Evolutionary conservation across 257 asterid species (phyloP).

Genomic region (Leonotis leonurus): DNA sequence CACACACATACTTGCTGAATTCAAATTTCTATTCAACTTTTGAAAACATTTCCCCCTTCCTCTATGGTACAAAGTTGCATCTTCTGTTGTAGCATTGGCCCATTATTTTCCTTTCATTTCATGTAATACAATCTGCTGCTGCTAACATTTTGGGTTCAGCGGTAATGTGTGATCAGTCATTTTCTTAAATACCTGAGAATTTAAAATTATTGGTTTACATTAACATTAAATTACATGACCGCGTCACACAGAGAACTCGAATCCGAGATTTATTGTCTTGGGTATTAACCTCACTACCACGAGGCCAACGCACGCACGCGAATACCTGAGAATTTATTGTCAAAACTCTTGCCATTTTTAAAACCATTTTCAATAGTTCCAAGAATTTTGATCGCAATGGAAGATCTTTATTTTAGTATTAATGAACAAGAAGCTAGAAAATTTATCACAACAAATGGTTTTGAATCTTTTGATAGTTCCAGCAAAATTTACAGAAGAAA

Average conservation of each 20-base stretch:
- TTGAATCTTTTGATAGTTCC: no score
- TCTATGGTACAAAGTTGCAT: constrained; percentile 17
- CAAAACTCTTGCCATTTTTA: background rate
- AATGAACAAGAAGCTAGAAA: background rate
- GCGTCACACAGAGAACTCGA: no score
- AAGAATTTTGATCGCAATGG: background rate
- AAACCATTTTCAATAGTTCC: background rate
- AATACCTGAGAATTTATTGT: no score
- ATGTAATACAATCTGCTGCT: background rate
- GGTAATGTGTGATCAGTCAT: constrained; percentile 14
- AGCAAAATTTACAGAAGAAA: no score
- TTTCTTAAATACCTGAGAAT: constrained; percentile 15
- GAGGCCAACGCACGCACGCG: no score
- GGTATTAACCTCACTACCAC: no score
- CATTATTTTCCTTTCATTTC: constrained; percentile 7
- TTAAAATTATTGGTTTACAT: no score
- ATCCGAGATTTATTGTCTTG: no score
- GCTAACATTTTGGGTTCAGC: constrained; percentile 8
- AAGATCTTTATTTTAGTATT: background rate
- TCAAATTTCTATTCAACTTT: constrained; percentile 8
- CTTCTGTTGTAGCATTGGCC: constrained; percentile 16
- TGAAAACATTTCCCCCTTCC: constrained; percentile 5
- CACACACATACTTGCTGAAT: constrained; percentile 1
- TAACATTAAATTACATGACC: no score
- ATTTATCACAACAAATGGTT: no score